Evolutionary conservation across 805 yeast genomes (phyloP).

Genomic region (Kuraishia borneana): DNA sequence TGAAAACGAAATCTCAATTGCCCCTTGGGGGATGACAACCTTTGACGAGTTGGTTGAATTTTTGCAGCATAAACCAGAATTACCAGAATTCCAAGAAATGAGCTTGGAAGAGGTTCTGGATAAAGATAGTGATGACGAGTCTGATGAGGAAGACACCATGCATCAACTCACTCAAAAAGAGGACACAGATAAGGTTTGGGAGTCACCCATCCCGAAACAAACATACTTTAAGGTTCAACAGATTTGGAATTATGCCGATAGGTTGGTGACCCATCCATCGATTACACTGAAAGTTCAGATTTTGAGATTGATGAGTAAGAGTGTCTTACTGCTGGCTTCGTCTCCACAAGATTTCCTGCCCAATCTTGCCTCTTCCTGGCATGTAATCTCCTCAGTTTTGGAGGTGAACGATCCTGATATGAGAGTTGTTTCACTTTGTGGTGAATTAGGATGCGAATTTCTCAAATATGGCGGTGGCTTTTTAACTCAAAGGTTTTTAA

Average conservation of each 20-base stretch:
- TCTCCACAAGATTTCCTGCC: slow-evolving; percentile 34
- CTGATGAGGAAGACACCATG: slow-evolving; percentile 20
- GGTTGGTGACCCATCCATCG: slow-evolving; percentile 58
- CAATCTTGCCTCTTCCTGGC: slow-evolving; percentile 42
- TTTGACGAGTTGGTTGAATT: slow-evolving; percentile 31
- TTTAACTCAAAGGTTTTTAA: slow-evolving; percentile 27
- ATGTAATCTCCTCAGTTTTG: slow-evolving; percentile 17
- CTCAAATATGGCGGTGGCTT: slow-evolving; percentile 26
- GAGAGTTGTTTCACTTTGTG: slow-evolving; percentile 4
- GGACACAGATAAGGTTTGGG: slow-evolving; percentile 42
- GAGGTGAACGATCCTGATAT: slow-evolving; percentile 14
- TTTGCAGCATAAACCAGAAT: slow-evolving; percentile 23
- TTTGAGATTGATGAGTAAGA: slow-evolving; percentile 31
- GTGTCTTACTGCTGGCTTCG: slow-evolving; percentile 44
- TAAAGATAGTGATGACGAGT: slow-evolving; percentile 25
- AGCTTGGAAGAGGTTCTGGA: slow-evolving; percentile 11
- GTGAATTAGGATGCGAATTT: slow-evolving; percentile 5
- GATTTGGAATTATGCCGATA: slow-evolving; percentile 58
- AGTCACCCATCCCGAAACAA: slow-evolving; percentile 49
- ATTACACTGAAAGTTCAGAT: slow-evolving; percentile 43
- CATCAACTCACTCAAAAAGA: not conserved
- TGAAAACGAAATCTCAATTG: slow-evolving; percentile 17
- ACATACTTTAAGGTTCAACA: slow-evolving; percentile 49
- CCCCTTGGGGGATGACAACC: slow-evolving; percentile 52
- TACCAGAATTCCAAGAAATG: slow-evolving; percentile 9